Evolutionary conservation across 768 basidiomycete genomes (phyloP), one percentile per base, ranked within the genome.

Genomic region (Lactifluus pinguis): DNA sequence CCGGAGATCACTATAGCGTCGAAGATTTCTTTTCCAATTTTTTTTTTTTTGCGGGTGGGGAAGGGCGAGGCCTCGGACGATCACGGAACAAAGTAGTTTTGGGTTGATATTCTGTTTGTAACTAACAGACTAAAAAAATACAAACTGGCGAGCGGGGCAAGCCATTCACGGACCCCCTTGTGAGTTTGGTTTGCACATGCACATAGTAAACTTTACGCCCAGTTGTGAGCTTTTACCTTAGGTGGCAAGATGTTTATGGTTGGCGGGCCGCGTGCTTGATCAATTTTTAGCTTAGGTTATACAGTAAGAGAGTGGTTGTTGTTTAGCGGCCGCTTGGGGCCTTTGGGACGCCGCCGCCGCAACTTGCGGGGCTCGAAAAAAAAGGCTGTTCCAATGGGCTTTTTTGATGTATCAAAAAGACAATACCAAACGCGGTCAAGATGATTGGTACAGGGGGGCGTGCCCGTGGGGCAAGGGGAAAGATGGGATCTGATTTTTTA

Each of bases 221-320:
- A n/a, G n/a, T 6, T 1, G 11, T n/a, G 13, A 17, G 47, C 19
- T 3, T 13, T 34, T 49, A 9, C 54, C 59, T 52, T 52, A 17
- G n/a, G 19, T 21, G 55, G 53, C 10, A 21, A 36, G 42, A 50
- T 11, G 55, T 34, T 51, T 61, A 56, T 57, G 29, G 47, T 55
- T 55, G 55, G 47, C 38, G 39, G 29, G 50, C 55, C 55, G 49
- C 55, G 25, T 21, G 34, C 42, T 55, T 61, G 48, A 57, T 57
- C 55, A 56, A 19, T 47, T 55, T 61, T 61, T 52, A 61, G 49
- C 36, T 52, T 61, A 57, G 60, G 55, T 61, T 55, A 61, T 47
- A 38, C 38, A 38, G 38, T 38, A 47, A 21, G 0, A 13, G 21
- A 13, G 21, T 47, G n/a, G n/a, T n/a, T n/a, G 45, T 47, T 19